Conservation (phyloP, 2,329 filamentous ascomycete genomes). For the Paecilomyces dactylethromorphus region DNA sequence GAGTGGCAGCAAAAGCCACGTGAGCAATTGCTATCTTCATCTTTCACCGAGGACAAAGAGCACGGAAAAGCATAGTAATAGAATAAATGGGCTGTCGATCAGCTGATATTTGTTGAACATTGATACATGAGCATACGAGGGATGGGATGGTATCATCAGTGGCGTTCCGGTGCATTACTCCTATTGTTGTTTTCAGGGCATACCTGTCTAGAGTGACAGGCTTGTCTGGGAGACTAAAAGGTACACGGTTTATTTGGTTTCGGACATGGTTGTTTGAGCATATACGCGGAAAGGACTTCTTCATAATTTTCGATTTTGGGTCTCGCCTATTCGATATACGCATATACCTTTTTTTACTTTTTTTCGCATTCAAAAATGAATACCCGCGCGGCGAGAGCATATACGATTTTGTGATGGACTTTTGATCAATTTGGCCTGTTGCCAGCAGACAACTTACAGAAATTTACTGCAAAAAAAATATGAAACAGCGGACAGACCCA, state of each 20-base stretch:
- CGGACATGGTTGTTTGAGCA: background rate
- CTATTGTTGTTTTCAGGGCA: background rate
- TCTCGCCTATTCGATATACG: background rate
- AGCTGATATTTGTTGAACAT: background rate
- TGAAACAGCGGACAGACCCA: too few species aligned
- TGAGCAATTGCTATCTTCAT: background rate
- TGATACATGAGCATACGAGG: background rate
- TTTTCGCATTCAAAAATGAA: background rate
- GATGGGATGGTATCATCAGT: too few species aligned
- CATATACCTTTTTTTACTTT: background rate
- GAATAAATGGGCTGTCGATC: background rate
- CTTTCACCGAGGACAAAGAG: background rate
- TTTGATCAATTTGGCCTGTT: background rate
- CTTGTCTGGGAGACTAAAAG: background rate
- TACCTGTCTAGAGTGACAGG: background rate
- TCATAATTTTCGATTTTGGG: background rate
- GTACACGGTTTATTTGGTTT: background rate
- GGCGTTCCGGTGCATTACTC: background rate
- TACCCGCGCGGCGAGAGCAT: background rate
- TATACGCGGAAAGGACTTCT: background rate
- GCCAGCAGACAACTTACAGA: background rate
- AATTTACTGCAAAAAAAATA: too few species aligned
- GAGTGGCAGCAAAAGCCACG: conserved; percentile 28
- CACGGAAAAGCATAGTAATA: background rate
- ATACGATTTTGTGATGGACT: background rate